phyloP scores from a whole-genome alignment of 1,284 basidiomycete genomes.

The Singerocomus rubriflavus region DNA sequence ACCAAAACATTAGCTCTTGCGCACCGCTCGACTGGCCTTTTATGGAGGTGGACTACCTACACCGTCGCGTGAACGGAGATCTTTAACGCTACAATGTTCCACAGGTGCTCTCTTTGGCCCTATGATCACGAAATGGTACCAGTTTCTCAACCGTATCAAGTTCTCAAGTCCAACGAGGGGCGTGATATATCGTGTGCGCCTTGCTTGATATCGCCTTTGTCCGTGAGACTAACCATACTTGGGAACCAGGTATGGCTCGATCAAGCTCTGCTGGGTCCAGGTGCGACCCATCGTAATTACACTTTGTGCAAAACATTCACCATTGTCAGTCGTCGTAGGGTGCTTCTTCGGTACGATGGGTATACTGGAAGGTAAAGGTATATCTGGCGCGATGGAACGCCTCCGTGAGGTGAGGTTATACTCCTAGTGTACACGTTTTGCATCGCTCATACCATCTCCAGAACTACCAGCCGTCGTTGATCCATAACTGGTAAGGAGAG shows the following conservation, averaged over 20 bases:
- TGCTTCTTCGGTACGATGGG: constrained; percentile 78
- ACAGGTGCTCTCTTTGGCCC: constrained; percentile 68
- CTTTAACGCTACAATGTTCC: neutral
- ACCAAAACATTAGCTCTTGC: constrained; percentile 46
- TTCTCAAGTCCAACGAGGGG: constrained; percentile 57
- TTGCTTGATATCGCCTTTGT: neutral
- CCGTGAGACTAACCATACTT: neutral
- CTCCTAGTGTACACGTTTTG: neutral
- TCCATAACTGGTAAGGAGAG: constrained; percentile 64
- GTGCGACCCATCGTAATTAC: constrained; percentile 28
- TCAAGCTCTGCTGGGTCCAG: constrained; percentile 68
- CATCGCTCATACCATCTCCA: constrained; percentile 23
- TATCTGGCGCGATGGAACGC: constrained; percentile 52
- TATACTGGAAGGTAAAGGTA: constrained; percentile 63
- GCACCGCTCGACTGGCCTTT: constrained; percentile 70
- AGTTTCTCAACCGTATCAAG: constrained; percentile 59
- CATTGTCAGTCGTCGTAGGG: constrained; percentile 52
- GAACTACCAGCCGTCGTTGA: constrained; percentile 66
- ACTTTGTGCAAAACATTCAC: neutral
- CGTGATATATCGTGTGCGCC: constrained; percentile 56
- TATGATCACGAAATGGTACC: constrained; percentile 70
- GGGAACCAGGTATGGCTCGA: constrained; percentile 64
- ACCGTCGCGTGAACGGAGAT: constrained; percentile 1
- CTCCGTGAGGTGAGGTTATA: constrained; percentile 47
- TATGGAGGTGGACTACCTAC: constrained; percentile 59